A percentile compares a stretch with the other conserved stretches of the same genome.
phyloP scores from a whole-genome alignment of 192 early-diverging fungal genomes.

The Coemansia reversa region DNA sequence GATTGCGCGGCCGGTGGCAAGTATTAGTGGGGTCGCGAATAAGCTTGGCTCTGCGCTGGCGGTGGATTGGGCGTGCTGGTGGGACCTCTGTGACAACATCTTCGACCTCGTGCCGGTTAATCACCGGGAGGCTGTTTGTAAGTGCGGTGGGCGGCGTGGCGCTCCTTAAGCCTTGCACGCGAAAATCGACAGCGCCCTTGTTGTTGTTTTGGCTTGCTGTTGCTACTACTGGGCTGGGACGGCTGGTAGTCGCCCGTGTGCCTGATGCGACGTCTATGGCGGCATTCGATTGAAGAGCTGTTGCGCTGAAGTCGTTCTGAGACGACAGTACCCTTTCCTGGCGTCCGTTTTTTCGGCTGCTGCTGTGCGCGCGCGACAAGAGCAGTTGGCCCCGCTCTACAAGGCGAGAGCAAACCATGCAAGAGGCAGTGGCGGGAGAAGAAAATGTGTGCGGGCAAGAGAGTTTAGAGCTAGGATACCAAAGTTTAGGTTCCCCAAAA shows the following conservation, averaged over 20 bases:
- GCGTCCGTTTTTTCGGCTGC: conserved; percentile 41
- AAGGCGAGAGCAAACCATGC: conserved; percentile 47
- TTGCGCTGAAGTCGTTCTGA: conserved; percentile 45
- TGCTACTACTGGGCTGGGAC: conserved; percentile 1
- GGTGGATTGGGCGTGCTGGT: conserved; percentile 4
- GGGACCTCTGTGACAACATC: conserved; percentile 21
- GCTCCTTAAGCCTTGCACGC: conserved; percentile 27
- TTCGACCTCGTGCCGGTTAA: conserved; percentile 34
- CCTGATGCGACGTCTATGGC: conserved; percentile 11
- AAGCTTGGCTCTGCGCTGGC: conserved; percentile 47
- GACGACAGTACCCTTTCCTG: conserved; percentile 39
- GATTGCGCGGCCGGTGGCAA: conserved; percentile 38
- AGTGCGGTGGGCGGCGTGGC: conserved; percentile 16
- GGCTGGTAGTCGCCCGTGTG: conserved; percentile 14
- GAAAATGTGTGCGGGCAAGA: conserved; percentile 4
- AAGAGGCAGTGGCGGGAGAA: conserved; percentile 17
- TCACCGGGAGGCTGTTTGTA: conserved; percentile 23
- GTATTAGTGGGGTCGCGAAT: conserved; percentile 50
- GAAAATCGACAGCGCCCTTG: conserved; percentile 46
- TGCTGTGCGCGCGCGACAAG: conserved; percentile 49
- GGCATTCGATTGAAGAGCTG: conserved; percentile 38
- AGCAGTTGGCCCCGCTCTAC: conserved; percentile 55
- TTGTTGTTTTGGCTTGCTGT: conserved; percentile 3
- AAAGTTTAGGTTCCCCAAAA: conserved; percentile 1
- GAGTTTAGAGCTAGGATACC: conserved; percentile 1